phyloP scores from a whole-genome alignment of 2,329 filamentous ascomycete species.

The Exophiala lecanii-corni region DNA sequence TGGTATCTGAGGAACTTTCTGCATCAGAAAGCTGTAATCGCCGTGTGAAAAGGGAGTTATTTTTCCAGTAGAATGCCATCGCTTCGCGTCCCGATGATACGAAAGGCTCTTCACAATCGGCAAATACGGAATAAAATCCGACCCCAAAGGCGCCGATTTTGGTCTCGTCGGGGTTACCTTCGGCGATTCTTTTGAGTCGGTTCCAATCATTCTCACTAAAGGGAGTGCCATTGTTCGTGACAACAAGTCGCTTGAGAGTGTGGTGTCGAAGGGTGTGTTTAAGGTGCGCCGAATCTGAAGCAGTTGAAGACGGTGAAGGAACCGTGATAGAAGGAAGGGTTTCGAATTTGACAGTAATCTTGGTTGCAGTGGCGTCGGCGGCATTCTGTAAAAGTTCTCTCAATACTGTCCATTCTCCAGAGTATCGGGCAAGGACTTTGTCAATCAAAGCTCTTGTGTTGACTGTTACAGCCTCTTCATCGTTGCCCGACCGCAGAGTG shows the following conservation, averaged over 20 bases:
- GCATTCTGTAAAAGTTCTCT: conserved; percentile 97
- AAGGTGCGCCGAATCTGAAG: conserved; percentile 65
- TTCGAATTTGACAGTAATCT: conserved; percentile 87
- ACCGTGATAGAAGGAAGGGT: conserved; percentile 77
- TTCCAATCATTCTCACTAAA: conserved; percentile 92
- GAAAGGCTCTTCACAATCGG: conserved; percentile 96
- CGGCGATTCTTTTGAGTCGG: conserved; percentile 91
- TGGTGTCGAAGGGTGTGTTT: conserved; percentile 82
- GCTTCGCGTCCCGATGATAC: conserved; percentile 87
- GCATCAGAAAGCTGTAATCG: conserved; percentile 68
- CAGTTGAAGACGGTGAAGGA: conserved; percentile 57
- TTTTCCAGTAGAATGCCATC: conserved; percentile 99
- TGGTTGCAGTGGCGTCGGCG: conserved; percentile 89
- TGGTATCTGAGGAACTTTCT: conserved; percentile 66
- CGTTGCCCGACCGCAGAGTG: conserved; percentile 77
- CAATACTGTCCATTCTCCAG: conserved; percentile 83
- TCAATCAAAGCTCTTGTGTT: conserved; percentile 96
- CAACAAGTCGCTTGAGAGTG: conserved; percentile 79
- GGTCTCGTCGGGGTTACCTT: conserved; percentile 96
- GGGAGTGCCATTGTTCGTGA: conserved; percentile 84
- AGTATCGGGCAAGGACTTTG: conserved; percentile 94
- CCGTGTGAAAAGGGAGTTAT: conserved; percentile 92
- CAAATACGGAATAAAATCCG: conserved; percentile 97
- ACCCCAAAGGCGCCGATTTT: conserved; percentile 99
- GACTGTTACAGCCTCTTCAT: conserved; percentile 96